Conservation (phyloP, 306 rosid species). For the Purshia tridentata region DNA sequence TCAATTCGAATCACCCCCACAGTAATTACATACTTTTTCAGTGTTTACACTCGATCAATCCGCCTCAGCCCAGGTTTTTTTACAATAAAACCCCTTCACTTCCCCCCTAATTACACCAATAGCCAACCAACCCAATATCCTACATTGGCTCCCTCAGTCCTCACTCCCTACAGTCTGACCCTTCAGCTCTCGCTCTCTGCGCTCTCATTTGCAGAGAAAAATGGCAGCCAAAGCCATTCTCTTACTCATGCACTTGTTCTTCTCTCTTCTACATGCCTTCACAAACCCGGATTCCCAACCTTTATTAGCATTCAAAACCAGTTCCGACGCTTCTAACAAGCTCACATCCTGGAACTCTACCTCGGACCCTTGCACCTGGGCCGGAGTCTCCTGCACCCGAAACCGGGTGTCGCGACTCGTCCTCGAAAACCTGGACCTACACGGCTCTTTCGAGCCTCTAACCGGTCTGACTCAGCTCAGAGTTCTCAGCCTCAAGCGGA, state of each 20-base stretch:
- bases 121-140: neutral
- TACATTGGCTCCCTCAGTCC: neutral
- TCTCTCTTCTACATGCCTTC: slow-evolving; percentile 20
- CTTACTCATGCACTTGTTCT: neutral
- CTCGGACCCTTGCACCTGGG: slow-evolving; percentile 57
- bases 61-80: slow-evolving; percentile 9
- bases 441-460: slow-evolving; percentile 49
- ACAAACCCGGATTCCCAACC: slow-evolving; percentile 44
- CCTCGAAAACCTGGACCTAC: slow-evolving; percentile 60
- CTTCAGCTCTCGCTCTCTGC: slow-evolving; percentile 10
- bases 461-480: slow-evolving; percentile 61
- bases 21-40: slow-evolving; percentile 11
- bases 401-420: slow-evolving; percentile 67
- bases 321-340: slow-evolving; percentile 46
- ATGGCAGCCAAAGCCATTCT: slow-evolving; percentile 51
- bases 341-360: slow-evolving; percentile 66
- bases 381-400: slow-evolving; percentile 57
- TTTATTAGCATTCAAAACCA: slow-evolving; percentile 55
- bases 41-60: neutral
- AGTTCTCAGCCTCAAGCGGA: slow-evolving; percentile 70
- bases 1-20: neutral
- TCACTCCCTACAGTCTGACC: slow-evolving; percentile 10
- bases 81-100: slow-evolving; percentile 37
- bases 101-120: slow-evolving; percentile 32
- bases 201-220: slow-evolving; percentile 27